Conservation (phyloP, 2,329 filamentous ascomycete genomes). For the Fusarium sp. region DNA sequence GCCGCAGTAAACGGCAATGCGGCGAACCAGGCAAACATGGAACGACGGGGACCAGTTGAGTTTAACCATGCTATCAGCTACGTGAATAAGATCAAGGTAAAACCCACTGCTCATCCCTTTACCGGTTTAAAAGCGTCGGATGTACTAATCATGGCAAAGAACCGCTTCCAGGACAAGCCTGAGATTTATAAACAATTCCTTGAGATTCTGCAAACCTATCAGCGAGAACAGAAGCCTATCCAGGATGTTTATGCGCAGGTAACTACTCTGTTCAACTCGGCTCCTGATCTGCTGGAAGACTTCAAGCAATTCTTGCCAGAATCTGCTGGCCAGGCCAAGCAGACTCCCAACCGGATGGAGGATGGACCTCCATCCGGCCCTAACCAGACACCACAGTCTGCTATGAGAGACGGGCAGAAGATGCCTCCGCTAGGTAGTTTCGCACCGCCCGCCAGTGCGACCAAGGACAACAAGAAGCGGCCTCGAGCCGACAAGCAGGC, state of each 20-base stretch:
- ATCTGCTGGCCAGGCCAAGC: slow-evolving; percentile 68
- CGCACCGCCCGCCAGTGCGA: slow-evolving; percentile 80
- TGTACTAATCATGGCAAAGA: slow-evolving; percentile 62
- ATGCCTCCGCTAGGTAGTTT: slow-evolving; percentile 97
- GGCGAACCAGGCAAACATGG: slow-evolving; percentile 69
- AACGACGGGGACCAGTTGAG: slow-evolving; percentile 93
- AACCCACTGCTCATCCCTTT: slow-evolving; percentile 38
- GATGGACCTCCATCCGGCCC: slow-evolving; percentile 54
- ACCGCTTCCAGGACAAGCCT: slow-evolving; percentile 93
- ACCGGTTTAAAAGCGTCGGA: slow-evolving; percentile 4
- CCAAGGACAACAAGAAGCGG: slow-evolving; percentile 91
- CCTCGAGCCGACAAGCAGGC: slow-evolving; percentile 67
- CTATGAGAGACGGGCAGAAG: slow-evolving; percentile 70
- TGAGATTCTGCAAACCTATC: slow-evolving; percentile 97
- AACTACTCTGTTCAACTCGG: slow-evolving; percentile 89
- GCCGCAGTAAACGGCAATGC: slow-evolving; percentile 69
- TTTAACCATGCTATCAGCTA: slow-evolving; percentile 99
- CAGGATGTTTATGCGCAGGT: slow-evolving; percentile 98
- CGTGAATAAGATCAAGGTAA: slow-evolving; percentile 98
- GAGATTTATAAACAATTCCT: slow-evolving; percentile 99
- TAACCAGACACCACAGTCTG: slow-evolving; percentile 65
- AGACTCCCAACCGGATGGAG: slow-evolving; percentile 67
- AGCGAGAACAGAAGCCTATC: slow-evolving; percentile 96
- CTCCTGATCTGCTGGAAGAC: slow-evolving; percentile 93
- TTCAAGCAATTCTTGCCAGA: slow-evolving; percentile 99